These are phyloP conservation scores for Russula dissimulans DNA, from an alignment of 768 basidiomycete species.

Conservation along the genomic window DNA sequence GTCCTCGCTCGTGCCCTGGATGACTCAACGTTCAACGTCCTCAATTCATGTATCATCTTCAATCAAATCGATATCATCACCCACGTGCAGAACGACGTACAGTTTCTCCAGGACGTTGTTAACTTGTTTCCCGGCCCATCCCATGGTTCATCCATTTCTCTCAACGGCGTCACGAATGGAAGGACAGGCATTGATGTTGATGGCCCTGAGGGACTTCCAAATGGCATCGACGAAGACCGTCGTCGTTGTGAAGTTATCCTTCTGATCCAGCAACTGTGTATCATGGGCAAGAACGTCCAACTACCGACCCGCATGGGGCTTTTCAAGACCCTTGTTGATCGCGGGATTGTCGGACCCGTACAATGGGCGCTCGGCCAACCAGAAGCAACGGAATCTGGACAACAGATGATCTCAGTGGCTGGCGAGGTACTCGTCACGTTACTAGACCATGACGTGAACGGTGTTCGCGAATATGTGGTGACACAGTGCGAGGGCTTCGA, in stretches of 20 bases:
- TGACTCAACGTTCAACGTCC: conserved; percentile 93
- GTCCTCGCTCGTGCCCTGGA: conserved; percentile 92
- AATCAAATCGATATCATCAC: conserved; percentile 98
- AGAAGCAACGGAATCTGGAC: conserved; percentile 42
- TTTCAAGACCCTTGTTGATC: conserved; percentile 81
- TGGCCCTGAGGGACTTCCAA: conserved; percentile 4
- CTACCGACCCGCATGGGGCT: conserved; percentile 75
- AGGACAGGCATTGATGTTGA: conserved; percentile 21
- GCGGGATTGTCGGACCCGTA: conserved; percentile 81
- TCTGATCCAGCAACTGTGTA: conserved; percentile 84
- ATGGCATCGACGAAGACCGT: conserved; percentile 16
- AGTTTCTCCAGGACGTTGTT: conserved; percentile 73
- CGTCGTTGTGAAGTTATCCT: conserved; percentile 71
- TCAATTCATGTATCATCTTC: conserved; percentile 96
- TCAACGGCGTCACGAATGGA: conserved; percentile 25
- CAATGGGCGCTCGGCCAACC: conserved; percentile 82
- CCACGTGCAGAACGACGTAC: conserved; percentile 70
- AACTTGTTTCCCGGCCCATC: conserved; percentile 44
- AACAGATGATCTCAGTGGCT: conserved; percentile 64
- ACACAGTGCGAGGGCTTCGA: conserved; percentile 65
- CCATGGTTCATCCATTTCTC: conserved; percentile 23
- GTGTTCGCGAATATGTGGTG: conserved; percentile 75
- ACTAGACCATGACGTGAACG: conserved; percentile 85
- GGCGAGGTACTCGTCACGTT: conserved; percentile 80
- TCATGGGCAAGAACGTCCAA: conserved; percentile 96